phyloP scores from a whole-genome alignment of 495 filamentous ascomycete species.

The Penicillium paradoxum region DNA sequence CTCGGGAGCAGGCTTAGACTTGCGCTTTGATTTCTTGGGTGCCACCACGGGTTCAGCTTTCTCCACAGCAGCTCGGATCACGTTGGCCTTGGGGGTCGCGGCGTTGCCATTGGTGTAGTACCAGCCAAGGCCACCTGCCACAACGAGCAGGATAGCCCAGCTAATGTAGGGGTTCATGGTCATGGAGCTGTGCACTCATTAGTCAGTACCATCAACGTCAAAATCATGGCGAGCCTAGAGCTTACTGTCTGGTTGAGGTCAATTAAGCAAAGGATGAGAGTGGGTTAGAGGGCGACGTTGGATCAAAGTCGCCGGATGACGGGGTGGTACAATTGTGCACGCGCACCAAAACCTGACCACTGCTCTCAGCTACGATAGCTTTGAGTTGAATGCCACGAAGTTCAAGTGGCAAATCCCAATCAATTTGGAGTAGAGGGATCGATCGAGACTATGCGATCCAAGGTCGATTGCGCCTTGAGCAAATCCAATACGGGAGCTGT shows the following conservation, averaged over 20 bases:
- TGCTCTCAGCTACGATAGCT: slow-evolving; percentile 10
- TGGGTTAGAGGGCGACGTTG: not conserved
- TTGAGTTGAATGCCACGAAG: not conserved
- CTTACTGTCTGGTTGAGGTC: slow-evolving; percentile 12
- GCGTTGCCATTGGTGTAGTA: slow-evolving; percentile 44
- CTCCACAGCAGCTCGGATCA: slow-evolving; percentile 29
- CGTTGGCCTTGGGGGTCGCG: slow-evolving; percentile 31
- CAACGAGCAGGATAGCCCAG: slow-evolving; percentile 55
- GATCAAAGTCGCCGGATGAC: slow-evolving; percentile 1
- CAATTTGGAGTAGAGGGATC: not conserved
- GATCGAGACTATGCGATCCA: slow-evolving; percentile 2
- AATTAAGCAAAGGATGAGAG: slow-evolving; percentile 1
- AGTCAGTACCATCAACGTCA: slow-evolving; percentile 10
- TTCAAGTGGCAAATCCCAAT: not conserved
- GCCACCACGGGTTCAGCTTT: slow-evolving; percentile 29
- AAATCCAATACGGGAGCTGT: not conserved
- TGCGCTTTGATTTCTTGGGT: slow-evolving; percentile 43
- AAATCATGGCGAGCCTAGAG: not conserved
- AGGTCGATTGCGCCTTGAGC: not conserved
- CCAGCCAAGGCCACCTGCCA: slow-evolving; percentile 44
- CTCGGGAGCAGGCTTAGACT: slow-evolving; percentile 34
- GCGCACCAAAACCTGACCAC: slow-evolving; percentile 7
- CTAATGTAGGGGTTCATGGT: slow-evolving; percentile 47
- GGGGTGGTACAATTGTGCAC: slow-evolving; percentile 14
- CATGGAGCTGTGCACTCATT: slow-evolving; percentile 14